Base-by-base conservation (phyloP, 1,284 basidiomycete species). In the Fistulina hepatica region DNA sequence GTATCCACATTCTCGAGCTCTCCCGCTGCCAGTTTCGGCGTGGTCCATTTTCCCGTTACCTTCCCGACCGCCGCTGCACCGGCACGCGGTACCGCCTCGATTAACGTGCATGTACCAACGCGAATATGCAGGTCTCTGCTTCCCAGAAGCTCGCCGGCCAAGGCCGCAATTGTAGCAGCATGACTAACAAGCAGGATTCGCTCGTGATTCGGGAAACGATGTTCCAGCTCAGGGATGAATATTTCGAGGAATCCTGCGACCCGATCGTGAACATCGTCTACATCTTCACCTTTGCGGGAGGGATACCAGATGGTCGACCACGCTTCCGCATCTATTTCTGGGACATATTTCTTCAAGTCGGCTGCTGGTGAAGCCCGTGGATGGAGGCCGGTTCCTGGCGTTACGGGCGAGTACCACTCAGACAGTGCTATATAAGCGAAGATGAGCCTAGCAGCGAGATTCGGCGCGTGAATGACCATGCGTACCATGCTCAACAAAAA, bases 361-460 rank as follows among this genome's bases (percentile, higher is more conserved):
- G 61, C 34, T 25, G 82, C 71, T 21, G 65, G 52, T 21, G 63
- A 61, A 10, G 80, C 76, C 16, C 80, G 71, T n/a, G 80, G 80
- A 52, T 84, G 81, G 25, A 89, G 62, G 34, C 81, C 76, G 6
- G 80, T 79, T 7, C 71, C 69, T 0, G 73, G 71, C 6, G 54
- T 58, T 16, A 74, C 83, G 20, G 80, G 83, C 2, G 81, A 82
- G 55, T 82, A 91, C 86, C 86, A 91, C n/a, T 33, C 32, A 9
- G 15, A 11, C 16, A 19, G 13, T 6, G 16, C 20, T 33, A 20
- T 75, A 71, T 8, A 91, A 53, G 7, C 86, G 86, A 82, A 48
- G 17, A 30, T n/a, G 17, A 33, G 2, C 21, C 33, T 19, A 33
- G 31, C n/a, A 6, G 28, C 20, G 26, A 36, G 20, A 36, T 36